phyloP scores from a whole-genome alignment of 148 eudicot species.

The Limonium bicolor region DNA sequence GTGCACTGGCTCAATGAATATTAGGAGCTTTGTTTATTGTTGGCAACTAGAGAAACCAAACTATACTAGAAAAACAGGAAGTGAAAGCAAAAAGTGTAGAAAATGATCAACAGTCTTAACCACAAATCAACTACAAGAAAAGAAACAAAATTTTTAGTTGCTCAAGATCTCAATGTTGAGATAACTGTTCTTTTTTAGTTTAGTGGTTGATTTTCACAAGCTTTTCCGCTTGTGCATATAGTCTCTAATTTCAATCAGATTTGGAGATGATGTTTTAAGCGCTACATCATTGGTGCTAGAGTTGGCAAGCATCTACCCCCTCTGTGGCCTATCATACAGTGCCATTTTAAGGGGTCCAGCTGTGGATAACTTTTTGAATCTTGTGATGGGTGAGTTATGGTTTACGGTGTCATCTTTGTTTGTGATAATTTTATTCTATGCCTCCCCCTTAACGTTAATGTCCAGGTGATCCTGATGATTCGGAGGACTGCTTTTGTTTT shows the following conservation, averaged over 20 bases:
- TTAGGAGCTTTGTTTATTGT: too few species aligned
- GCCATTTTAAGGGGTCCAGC: constrained; percentile 51
- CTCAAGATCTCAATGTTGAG: neutral
- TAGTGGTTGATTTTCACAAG: neutral
- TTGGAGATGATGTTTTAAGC: constrained; percentile 19
- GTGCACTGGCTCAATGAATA: too few species aligned
- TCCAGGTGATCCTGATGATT: constrained; percentile 48
- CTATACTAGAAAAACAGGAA: too few species aligned
- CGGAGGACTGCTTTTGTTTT: constrained; percentile 40
- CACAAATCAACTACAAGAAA: too few species aligned
- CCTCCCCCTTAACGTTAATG: too few species aligned
- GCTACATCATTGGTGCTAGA: constrained; percentile 34
- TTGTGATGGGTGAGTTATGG: constrained; percentile 34
- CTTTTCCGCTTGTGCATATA: constrained; percentile 18
- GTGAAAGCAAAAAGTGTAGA: too few species aligned
- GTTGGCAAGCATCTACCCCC: constrained; percentile 36
- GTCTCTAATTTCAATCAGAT: constrained; percentile 50
- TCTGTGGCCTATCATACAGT: constrained; percentile 48
- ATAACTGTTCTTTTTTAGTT: neutral
- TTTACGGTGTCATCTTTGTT: neutral
- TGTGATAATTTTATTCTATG: neutral
- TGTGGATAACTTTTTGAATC: constrained; percentile 26
- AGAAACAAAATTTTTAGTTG: neutral
- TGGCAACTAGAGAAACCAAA: too few species aligned
- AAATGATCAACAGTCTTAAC: too few species aligned